Percentiles rank a stretch among this genome's conserved stretches.
These are phyloP conservation scores for Amaranthus hypochondriacus DNA, from an alignment of 148 eudicot species.

Conservation along the genomic window DNA sequence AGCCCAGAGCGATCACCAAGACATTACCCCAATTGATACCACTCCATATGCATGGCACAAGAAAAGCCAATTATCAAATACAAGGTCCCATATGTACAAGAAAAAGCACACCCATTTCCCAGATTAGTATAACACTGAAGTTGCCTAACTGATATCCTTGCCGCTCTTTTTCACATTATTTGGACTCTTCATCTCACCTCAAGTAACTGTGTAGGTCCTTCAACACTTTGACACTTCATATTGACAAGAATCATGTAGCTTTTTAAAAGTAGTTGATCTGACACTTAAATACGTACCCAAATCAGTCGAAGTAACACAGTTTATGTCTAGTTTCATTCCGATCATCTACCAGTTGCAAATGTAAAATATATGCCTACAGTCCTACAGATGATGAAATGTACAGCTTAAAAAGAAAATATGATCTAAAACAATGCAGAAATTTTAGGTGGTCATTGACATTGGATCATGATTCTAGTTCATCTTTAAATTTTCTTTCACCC, in stretches of 20 bases:
- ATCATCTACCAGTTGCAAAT: background rate
- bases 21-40: background rate
- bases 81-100: background rate
- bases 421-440: background rate
- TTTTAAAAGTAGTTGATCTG: no score
- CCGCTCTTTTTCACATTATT: no score
- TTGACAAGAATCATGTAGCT: no score
- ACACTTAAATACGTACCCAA: no score
- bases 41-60: background rate
- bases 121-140: conserved; percentile 1
- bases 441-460: background rate
- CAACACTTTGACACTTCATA: no score
- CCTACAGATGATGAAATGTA: background rate
- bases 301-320: background rate
- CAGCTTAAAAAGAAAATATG: background rate
- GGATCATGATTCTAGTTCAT: background rate
- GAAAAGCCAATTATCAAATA: no score
- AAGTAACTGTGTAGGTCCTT: no score
- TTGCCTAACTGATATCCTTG: background rate
- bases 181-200: no score
- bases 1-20: background rate
- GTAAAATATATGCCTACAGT: no score
- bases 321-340: background rate
- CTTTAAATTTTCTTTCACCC: background rate
- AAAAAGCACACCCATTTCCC: background rate